A percentile compares a stretch with the other conserved stretches of the same genome.
Evolutionary conservation across 2,329 filamentous ascomycete species (phyloP).

Genomic region (Fusarium buxicola): DNA sequence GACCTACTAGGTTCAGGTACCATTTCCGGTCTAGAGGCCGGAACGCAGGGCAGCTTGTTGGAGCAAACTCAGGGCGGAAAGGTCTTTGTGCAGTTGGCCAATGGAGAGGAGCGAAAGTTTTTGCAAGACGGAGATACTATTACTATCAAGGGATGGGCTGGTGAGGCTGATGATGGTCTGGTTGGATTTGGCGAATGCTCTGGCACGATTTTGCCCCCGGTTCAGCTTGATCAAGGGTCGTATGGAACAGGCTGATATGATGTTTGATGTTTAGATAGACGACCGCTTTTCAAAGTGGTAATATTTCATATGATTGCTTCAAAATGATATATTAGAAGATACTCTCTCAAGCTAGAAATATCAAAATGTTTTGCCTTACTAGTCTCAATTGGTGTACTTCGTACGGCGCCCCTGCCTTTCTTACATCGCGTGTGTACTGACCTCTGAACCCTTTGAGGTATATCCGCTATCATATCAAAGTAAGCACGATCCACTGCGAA

Average conservation of each 20-base stretch:
- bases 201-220: neutral
- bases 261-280: neutral
- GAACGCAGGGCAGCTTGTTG: slow-evolving; percentile 75
- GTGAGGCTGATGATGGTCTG: slow-evolving; percentile 14
- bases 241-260: neutral
- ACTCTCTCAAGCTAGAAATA: too few species aligned
- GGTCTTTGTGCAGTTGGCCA: slow-evolving; percentile 67
- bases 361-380: too few species aligned
- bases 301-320: too few species aligned
- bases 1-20: slow-evolving; percentile 84
- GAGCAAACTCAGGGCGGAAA: slow-evolving; percentile 80
- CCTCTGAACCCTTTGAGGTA: too few species aligned
- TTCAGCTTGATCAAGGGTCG: neutral
- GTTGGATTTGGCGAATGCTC: slow-evolving; percentile 40
- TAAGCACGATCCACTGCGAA: too few species aligned
- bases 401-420: too few species aligned
- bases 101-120: slow-evolving; percentile 62
- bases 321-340: too few species aligned
- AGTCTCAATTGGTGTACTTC: too few species aligned
- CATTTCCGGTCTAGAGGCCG: slow-evolving; percentile 72
- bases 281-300: neutral
- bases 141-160: slow-evolving; percentile 35
- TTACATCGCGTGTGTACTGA: too few species aligned
- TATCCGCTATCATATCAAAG: too few species aligned
- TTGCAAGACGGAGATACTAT: slow-evolving; percentile 39